Evolutionary conservation across 2,329 filamentous ascomycete species (phyloP).

Genomic region (Aureobasidium uvarum): DNA sequence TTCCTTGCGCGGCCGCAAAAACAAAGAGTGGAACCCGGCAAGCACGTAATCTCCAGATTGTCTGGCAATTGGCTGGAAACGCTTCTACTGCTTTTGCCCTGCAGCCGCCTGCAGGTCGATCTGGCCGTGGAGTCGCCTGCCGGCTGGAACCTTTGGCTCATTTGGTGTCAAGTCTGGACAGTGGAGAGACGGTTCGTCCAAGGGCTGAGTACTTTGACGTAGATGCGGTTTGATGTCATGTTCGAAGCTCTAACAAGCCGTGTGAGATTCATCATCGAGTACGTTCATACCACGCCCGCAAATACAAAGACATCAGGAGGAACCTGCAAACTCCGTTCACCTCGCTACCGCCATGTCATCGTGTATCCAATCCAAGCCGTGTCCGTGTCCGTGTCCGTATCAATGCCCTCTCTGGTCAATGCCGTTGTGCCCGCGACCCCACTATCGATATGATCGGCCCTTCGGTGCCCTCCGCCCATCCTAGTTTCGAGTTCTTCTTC

Average conservation of each 20-base stretch:
- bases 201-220: not conserved
- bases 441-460: not conserved
- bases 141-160: not conserved
- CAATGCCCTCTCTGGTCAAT: not conserved
- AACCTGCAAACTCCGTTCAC: slow-evolving; percentile 8
- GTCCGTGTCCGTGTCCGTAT: slow-evolving; percentile 1
- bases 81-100: not conserved
- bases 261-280: not conserved
- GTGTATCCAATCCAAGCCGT: not conserved
- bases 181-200: not conserved
- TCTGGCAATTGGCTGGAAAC: slow-evolving; percentile 5
- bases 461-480: not conserved
- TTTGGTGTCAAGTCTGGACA: not conserved
- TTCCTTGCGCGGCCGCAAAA: slow-evolving; percentile 9
- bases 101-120: not conserved
- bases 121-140: not conserved
- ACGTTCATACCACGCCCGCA: slow-evolving; percentile 10
- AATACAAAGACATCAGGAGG: not conserved
- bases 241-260: not conserved
- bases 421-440: not conserved
- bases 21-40: slow-evolving; percentile 11
- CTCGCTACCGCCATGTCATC: slow-evolving; percentile 11
- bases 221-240: slow-evolving; percentile 6
- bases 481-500: not conserved
- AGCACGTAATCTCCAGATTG: slow-evolving; percentile 17